Percentiles rank a stretch among this genome's conserved stretches.
Conservation (phyloP, 495 filamentous ascomycete species). For the Penicillium verhagenii region DNA sequence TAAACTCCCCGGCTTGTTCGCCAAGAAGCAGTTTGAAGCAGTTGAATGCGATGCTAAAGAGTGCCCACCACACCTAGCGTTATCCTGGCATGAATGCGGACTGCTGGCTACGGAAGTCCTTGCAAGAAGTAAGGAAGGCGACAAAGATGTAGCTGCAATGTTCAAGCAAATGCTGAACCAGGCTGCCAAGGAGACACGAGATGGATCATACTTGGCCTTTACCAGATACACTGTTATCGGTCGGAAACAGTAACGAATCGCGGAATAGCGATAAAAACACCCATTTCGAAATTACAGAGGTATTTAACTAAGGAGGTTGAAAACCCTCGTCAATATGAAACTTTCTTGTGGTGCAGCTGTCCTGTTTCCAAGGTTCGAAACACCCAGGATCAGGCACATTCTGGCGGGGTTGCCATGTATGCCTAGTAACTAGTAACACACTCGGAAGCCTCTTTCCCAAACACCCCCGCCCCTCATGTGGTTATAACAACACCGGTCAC, state of each 20-base stretch:
- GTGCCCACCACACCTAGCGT: background rate
- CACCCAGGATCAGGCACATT: too few relatives aligned
- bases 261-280: too few relatives aligned
- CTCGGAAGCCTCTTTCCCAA: too few relatives aligned
- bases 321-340: too few relatives aligned
- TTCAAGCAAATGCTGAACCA: background rate
- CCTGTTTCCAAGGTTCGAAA: too few relatives aligned
- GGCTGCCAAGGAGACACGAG: background rate
- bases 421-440: too few relatives aligned
- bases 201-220: conserved; percentile 1
- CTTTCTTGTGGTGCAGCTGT: too few relatives aligned
- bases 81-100: background rate
- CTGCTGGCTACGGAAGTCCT: conserved; percentile 1
- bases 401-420: too few relatives aligned
- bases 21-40: background rate
- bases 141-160: background rate
- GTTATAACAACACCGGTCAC: too few relatives aligned
- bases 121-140: background rate
- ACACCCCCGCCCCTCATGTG: too few relatives aligned
- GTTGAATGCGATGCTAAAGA: background rate
- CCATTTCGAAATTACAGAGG: too few relatives aligned
- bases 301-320: too few relatives aligned
- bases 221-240: conserved; percentile 9
- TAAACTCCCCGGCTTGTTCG: background rate
- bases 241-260: conserved; percentile 1